phyloP scores from a whole-genome alignment of 1,284 basidiomycete species.

The Irpex sp. region DNA sequence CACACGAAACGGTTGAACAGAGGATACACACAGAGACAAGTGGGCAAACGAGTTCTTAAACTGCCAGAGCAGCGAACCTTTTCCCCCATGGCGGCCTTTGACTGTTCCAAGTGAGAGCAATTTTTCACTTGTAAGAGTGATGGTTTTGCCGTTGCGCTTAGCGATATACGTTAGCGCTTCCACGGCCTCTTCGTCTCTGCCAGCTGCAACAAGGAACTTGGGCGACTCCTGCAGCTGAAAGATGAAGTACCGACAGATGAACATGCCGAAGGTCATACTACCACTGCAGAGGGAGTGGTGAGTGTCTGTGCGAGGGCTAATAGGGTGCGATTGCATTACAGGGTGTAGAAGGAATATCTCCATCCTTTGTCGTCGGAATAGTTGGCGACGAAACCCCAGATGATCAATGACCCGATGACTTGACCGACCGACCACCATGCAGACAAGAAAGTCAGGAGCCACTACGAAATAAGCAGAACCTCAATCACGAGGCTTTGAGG shows the following conservation, averaged over 20 bases:
- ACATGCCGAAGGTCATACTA: neutral
- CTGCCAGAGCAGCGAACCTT: neutral
- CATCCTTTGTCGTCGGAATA: slow-evolving; percentile 70
- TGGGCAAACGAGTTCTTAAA: neutral
- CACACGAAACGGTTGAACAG: neutral
- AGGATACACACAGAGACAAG: neutral
- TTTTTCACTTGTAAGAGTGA: slow-evolving; percentile 45
- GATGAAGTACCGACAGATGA: slow-evolving; percentile 54
- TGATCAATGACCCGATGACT: slow-evolving; percentile 29
- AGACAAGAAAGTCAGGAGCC: neutral
- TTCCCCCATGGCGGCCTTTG: neutral
- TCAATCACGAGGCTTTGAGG: neutral
- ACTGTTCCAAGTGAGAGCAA: slow-evolving; percentile 23
- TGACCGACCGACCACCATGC: neutral
- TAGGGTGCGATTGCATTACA: slow-evolving; percentile 63
- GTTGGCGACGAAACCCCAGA: slow-evolving; percentile 64
- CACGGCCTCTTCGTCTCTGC: slow-evolving; percentile 69
- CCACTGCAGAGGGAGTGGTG: neutral
- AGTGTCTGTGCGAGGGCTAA: slow-evolving; percentile 21
- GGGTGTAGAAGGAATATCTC: slow-evolving; percentile 65
- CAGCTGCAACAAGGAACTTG: slow-evolving; percentile 72
- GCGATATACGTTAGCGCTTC: slow-evolving; percentile 68
- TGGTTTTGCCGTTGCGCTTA: slow-evolving; percentile 55
- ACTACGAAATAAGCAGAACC: neutral
- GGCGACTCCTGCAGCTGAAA: slow-evolving; percentile 77